Evolutionary conservation across 306 rosid genomes (phyloP), one percentile per base, ranked within the genome.

Genomic region (Malus sylvestris): DNA sequence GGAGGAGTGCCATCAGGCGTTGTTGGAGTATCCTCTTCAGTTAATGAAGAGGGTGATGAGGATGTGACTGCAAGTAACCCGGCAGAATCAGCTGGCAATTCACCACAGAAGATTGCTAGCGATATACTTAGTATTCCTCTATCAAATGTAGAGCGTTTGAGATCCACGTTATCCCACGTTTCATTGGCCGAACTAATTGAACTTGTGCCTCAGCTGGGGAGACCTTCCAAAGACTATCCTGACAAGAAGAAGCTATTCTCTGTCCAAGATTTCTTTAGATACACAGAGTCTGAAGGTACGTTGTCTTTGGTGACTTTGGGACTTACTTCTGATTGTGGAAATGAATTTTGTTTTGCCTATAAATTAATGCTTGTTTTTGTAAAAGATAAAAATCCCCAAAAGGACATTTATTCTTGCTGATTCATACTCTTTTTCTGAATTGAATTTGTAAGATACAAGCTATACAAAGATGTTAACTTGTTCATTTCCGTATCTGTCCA

Each of bases 231-330:
- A 87, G 99, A 92, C 27, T 87, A 96, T 83, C 99, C 99, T 52
- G 99, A 96, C 82, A 96, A 96, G 89, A 96, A 96, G 91, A 93
- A 89, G 82, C 82, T 96, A 23, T 69, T 91, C 79, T 96, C 96
- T 12, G 99, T 96, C 65, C 97, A 96, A 77, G 99, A 93, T 88
- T 96, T 96, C 87, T 96, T 96, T 84, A 89, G 97, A 87, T 96
- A 96, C 90, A 87, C 99, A 30, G 98, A 93, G 80, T 76, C 98
- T n/a, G 99, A 96, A 96, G 99, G 99, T 96, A 85, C 65, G 87
- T 15, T 65, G 68, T 77, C 66, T 75, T 55, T 59, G 64, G 78
- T 63, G 29, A 68, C 75, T 16, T 51, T 61, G 67, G 35, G 22
- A 71, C 60, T n/a, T 45, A 16, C 10, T 46, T 60, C 59, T 25